phyloP scores from a whole-genome alignment of 2,329 filamentous ascomycete species.

The Calcarisporium arbuscula region DNA sequence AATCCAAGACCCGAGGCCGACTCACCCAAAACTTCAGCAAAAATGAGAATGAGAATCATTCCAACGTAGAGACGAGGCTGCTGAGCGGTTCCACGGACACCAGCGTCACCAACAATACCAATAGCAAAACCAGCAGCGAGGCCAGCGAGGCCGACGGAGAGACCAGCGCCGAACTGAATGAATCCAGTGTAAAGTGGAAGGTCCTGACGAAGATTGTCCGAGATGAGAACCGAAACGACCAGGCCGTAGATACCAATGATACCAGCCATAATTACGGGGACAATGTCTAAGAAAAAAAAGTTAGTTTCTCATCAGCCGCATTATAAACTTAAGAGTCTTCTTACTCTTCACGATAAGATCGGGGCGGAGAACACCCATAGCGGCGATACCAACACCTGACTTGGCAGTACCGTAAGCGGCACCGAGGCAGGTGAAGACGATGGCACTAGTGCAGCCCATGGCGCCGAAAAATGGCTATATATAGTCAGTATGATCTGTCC shows the following conservation, averaged over 20 bases:
- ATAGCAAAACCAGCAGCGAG: slow-evolving; percentile 40
- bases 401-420: slow-evolving; percentile 39
- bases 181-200: slow-evolving; percentile 37
- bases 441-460: slow-evolving; percentile 35
- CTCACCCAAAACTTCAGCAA: slow-evolving; percentile 83
- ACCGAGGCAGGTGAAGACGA: slow-evolving; percentile 46
- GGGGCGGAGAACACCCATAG: slow-evolving; percentile 36
- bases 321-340: no score
- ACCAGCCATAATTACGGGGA: slow-evolving; percentile 99
- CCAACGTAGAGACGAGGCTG: slow-evolving; percentile 40
- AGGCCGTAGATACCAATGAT: slow-evolving; percentile 75
- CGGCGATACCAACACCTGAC: slow-evolving; percentile 36
- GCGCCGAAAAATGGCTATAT: slow-evolving; percentile 35
- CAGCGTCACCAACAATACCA: slow-evolving; percentile 39
- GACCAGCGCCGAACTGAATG: slow-evolving; percentile 36
- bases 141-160: slow-evolving; percentile 37
- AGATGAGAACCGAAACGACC: slow-evolving; percentile 38
- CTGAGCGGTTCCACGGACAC: slow-evolving; percentile 40
- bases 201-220: slow-evolving; percentile 31
- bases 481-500: slow-evolving; percentile 3
- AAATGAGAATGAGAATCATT: slow-evolving; percentile 43
- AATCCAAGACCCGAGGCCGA: slow-evolving; percentile 14
- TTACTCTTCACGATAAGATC: slow-evolving; percentile 35
- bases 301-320: not conserved
- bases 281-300: slow-evolving; percentile 67